A percentile compares a stretch with the other conserved stretches of the same genome.
These are phyloP conservation scores for Talaromyces adpressus DNA, from an alignment of 495 filamentous ascomycete genomes.

Conservation along the genomic window DNA sequence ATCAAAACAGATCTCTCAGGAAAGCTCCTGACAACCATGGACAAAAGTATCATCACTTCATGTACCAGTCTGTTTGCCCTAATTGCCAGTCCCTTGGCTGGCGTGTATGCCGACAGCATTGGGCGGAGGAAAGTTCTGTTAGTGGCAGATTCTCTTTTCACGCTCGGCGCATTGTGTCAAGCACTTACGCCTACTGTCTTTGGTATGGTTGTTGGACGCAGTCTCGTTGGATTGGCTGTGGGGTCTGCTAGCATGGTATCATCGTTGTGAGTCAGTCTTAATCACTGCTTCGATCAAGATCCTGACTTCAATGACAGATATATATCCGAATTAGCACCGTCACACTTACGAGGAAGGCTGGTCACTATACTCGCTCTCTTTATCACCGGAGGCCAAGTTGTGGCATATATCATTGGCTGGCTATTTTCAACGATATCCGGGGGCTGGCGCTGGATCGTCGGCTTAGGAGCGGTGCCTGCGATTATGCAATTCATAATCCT, in stretches of 20 bases:
- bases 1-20: conserved; percentile 67
- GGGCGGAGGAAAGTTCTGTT: conserved; percentile 73
- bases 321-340: conserved; percentile 78
- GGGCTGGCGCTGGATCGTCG: conserved; percentile 89
- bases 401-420: conserved; percentile 77
- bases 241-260: conserved; percentile 77
- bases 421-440: conserved; percentile 48
- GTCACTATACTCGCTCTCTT: conserved; percentile 74
- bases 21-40: conserved; percentile 58
- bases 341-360: conserved; percentile 63
- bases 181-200: conserved; percentile 54
- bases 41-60: conserved; percentile 80
- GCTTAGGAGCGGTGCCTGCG: conserved; percentile 74
- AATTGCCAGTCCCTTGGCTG: conserved; percentile 67
- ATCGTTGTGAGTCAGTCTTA: conserved; percentile 50
- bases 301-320: conserved; percentile 35
- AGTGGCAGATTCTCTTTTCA: conserved; percentile 72
- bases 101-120: conserved; percentile 63
- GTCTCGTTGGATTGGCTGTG: conserved; percentile 74
- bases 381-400: conserved; percentile 77
- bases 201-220: conserved; percentile 71
- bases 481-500: conserved; percentile 60
- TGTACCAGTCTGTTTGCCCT: conserved; percentile 76
- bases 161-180: conserved; percentile 66
- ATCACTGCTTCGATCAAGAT: background rate